Base-by-base conservation (phyloP, 257 asterid species). In the Nemophila menziesii region DNA sequence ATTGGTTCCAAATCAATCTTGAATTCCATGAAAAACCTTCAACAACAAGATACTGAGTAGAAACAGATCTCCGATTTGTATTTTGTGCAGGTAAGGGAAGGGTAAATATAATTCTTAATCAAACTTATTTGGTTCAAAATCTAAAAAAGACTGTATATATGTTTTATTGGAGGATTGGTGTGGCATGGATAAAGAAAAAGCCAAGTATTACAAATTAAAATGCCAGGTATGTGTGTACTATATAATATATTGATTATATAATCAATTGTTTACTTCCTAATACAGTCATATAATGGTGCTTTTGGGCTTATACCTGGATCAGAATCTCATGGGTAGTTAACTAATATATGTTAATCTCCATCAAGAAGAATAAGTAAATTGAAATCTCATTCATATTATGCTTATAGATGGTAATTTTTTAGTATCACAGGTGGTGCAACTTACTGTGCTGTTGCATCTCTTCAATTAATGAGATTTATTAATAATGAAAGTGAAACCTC, bases 241-340 rank as follows among this genome's bases (percentile, higher is more conserved):
- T n/a, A n/a, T n/a, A n/a, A n/a, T n/a, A n/a, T n/a, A n/a, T n/a
- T n/a, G n/a, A n/a, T n/a, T n/a, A n/a, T n/a, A n/a, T n/a, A n/a
- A n/a, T n/a, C 40, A 20, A n/a, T n/a, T n/a, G 20, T 41, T 20
- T 19, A 19, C n/a, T 15, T n/a, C 10, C 22, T 27, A 21, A n/a
- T n/a, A n/a, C 83, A 90, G 99, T 85, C 99, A 49, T 90, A 90
- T 53, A 96, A 85, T 56, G 99, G 99, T 62, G 96, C 94, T 20
- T 85, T 85, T 71, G 93, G 99, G 21, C 60, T 90, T 64, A 60
- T 64, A 54, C 96, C 99, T 57, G 92, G 92, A 44, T 66, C 92
- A 38, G 99, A 90, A 77, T 72, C 96, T 57, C 99, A 85, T 71
- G 99, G 96, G 85, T 72, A 74, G 94, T 70, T 55, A n/a, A n/a